Percentiles rank a stretch among this genome's conserved stretches.
These are phyloP conservation scores for Stemphylium lycopersici DNA, from an alignment of 2,329 filamentous ascomycete species.

Conservation along the genomic window DNA sequence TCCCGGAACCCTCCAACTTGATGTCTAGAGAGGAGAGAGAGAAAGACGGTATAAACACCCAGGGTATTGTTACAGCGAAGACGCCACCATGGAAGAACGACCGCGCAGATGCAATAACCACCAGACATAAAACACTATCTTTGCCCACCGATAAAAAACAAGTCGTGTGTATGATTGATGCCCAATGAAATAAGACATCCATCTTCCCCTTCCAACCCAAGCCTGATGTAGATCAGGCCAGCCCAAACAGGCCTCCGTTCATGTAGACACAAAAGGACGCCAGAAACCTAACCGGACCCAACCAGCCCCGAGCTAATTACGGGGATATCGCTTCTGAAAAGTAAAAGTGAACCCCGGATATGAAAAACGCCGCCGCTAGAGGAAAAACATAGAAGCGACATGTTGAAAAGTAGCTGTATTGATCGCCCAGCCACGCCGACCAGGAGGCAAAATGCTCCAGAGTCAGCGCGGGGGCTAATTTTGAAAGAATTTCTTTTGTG, in stretches of 20 bases:
- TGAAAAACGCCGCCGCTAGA: slow-evolving; percentile 34
- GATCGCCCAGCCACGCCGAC: slow-evolving; percentile 27
- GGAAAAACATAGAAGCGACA: slow-evolving; percentile 25
- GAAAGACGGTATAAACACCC: slow-evolving; percentile 19
- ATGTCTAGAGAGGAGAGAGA: slow-evolving; percentile 15
- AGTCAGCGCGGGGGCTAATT: slow-evolving; percentile 24
- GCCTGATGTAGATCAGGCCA: slow-evolving; percentile 1
- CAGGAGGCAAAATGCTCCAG: slow-evolving; percentile 4
- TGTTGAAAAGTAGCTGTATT: slow-evolving; percentile 5
- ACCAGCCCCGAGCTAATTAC: slow-evolving; percentile 13
- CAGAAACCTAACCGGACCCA: slow-evolving; percentile 5
- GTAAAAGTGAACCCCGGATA: slow-evolving; percentile 5
- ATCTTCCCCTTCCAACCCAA: neutral
- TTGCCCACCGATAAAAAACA: neutral
- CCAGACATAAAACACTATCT: slow-evolving; percentile 1
- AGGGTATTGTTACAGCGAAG: slow-evolving; percentile 7
- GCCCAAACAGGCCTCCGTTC: slow-evolving; percentile 4
- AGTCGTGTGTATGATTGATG: neutral
- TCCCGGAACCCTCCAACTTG: no score
- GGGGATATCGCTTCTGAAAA: slow-evolving; percentile 11
- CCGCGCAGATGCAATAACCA: neutral
- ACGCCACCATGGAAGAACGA: neutral
- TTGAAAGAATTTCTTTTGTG: slow-evolving; percentile 19
- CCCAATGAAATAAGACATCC: no score
- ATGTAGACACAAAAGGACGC: slow-evolving; percentile 5